phyloP scores from a whole-genome alignment of 306 rosid species.

The Ochetophila trinervis region DNA sequence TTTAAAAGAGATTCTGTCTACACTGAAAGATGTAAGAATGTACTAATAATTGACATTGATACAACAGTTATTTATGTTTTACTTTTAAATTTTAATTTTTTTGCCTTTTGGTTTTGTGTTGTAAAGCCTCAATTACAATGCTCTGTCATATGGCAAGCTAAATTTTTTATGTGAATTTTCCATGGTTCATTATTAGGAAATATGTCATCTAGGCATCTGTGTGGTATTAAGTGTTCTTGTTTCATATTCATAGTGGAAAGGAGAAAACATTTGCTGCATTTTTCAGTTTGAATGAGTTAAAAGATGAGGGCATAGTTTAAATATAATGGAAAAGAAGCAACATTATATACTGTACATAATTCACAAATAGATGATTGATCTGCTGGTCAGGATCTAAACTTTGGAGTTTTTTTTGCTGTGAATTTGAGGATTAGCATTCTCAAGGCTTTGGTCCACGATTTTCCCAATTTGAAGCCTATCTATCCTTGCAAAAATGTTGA shows the following conservation, averaged over 20 bases:
- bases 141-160: conserved; percentile 1
- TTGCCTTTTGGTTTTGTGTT: no score
- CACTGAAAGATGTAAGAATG: conserved; percentile 81
- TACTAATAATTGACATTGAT: conserved; percentile 1
- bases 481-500: neutral
- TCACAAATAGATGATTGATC: no score
- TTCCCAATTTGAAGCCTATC: neutral
- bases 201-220: neutral
- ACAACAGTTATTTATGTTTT: no score
- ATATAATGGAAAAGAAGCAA: no score
- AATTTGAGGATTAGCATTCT: no score
- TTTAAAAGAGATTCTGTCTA: conserved; percentile 68
- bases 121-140: no score
- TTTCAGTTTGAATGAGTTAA: no score
- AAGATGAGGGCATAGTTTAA: no score
- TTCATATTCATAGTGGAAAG: neutral
- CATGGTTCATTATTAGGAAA: neutral
- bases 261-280: neutral
- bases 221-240: neutral
- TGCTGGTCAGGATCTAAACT: no score
- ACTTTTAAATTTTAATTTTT: no score
- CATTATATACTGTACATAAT: no score
- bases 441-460: neutral
- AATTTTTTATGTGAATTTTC: neutral
- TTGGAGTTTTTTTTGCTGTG: no score